A percentile compares a stretch with the other conserved stretches of the same genome.
Evolutionary conservation across 495 filamentous ascomycete species (phyloP).

Genomic region (Podospora fimiseda): DNA sequence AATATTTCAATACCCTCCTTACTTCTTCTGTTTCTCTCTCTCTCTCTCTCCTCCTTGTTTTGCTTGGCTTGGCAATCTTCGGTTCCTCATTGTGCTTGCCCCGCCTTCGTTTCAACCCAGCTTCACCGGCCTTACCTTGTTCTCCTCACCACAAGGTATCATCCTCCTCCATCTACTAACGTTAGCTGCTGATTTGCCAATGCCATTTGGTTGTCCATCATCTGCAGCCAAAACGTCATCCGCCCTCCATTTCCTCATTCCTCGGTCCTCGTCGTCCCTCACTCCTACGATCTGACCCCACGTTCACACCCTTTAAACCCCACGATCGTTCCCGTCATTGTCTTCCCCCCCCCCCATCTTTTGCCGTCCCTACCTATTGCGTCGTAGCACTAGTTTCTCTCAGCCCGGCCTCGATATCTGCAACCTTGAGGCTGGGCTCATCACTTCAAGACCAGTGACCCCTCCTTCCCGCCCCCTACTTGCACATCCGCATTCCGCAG

Average conservation of each 20-base stretch:
- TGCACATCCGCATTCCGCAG: background rate
- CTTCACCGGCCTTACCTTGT: no score
- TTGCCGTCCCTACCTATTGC: background rate
- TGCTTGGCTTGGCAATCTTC: no score
- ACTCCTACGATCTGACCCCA: no score
- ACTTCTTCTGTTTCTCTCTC: no score
- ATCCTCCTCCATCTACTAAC: no score
- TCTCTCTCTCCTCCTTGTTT: no score
- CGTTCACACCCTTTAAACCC: no score
- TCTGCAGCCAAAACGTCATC: background rate
- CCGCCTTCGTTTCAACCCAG: no score
- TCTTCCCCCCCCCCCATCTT: background rate
- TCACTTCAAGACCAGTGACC: background rate
- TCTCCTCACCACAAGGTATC: no score
- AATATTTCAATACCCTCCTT: no score
- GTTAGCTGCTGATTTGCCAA: background rate
- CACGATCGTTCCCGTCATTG: background rate
- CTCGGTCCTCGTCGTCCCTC: background rate
- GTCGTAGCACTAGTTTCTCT: background rate
- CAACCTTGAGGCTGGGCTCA: constrained; percentile 2
- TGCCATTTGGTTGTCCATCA: background rate
- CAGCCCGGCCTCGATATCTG: constrained; percentile 4
- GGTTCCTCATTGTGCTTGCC: no score
- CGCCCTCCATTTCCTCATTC: background rate
- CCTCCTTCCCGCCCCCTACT: background rate